Percentiles rank a stretch among this genome's conserved stretches.
Evolutionary conservation across 2,329 filamentous ascomycete genomes (phyloP).

Genomic region (Colletotrichum tropicicola): DNA sequence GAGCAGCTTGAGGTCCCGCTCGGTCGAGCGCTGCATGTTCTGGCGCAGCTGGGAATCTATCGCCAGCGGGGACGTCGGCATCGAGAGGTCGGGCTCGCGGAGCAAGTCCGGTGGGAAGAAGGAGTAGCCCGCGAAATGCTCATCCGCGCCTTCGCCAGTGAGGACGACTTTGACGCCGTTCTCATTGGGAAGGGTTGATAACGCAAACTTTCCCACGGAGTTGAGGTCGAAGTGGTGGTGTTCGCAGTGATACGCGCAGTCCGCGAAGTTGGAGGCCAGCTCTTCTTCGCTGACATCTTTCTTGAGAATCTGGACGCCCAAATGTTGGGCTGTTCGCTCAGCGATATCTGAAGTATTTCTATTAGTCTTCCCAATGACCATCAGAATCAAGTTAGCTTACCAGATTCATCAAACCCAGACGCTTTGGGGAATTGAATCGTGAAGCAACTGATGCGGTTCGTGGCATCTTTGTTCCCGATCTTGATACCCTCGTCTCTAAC

Average conservation of each 20-base stretch:
- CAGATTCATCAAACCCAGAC: conserved; percentile 58
- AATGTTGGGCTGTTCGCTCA: conserved; percentile 34
- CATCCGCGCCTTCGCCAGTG: conserved; percentile 61
- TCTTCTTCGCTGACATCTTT: conserved; percentile 36
- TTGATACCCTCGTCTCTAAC: conserved; percentile 52
- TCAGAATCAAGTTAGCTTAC: conserved; percentile 30
- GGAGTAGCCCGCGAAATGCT: conserved; percentile 62
- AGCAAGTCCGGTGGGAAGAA: conserved; percentile 56
- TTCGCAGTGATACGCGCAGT: conserved; percentile 41
- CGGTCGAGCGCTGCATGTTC: not conserved
- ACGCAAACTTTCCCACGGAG: conserved; percentile 57
- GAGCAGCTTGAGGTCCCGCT: not conserved
- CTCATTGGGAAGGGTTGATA: conserved; percentile 53
- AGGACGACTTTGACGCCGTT: conserved; percentile 62
- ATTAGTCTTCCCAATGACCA: not conserved
- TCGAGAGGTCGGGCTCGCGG: conserved; percentile 53
- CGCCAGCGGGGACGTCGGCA: conserved; percentile 33
- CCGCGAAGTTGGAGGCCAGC: conserved; percentile 39
- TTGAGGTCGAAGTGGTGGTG: conserved; percentile 56
- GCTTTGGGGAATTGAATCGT: conserved; percentile 60
- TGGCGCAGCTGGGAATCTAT: not conserved
- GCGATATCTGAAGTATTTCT: not conserved
- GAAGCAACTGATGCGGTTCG: conserved; percentile 47
- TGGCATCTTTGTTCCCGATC: conserved; percentile 48
- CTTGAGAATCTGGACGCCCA: conserved; percentile 39